Base-by-base conservation (phyloP, 2,329 filamentous ascomycete species). In the Talaromyces sp. region DNA sequence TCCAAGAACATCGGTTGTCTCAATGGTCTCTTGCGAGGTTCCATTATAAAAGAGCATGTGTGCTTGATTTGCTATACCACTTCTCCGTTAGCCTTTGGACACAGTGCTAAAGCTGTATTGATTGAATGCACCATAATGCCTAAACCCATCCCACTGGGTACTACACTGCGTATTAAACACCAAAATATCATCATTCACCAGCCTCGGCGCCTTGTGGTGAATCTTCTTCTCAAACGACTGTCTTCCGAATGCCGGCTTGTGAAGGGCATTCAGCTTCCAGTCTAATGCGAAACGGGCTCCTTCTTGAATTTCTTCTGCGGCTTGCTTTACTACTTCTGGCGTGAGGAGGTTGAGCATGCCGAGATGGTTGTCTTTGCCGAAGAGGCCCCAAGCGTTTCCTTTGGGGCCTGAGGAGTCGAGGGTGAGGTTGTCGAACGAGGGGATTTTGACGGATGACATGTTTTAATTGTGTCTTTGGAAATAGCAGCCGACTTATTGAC, bases 291-390 rank as follows among this genome's bases (percentile, higher is more conserved):
- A 72, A 65, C 84, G 78, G 62, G 76, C 79, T 45, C 88, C 87
- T 6, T 83, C 85, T 67, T 79, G 77, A 67, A 89, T 87, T 72
- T 85, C 81, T 34, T 78, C 78, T 66, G 85, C 82, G 1, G 84
- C 82, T 40, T 80, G 77, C 11, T 80, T 79, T 22, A 88, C 84
- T 19, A 84, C 75, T 63, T 82, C 78, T 61, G 86, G 79, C 0
- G 85, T 88, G 15, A 89, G 79, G 31, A 86, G 81, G 72, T 89
- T 89, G 22, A 89, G 73, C 27, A 84, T 85, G 10, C 87, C 88
- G 1, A 89, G 78, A 74, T 87, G 78, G 72, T 88, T 87, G 62
- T 82, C 72, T 58, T 80, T 75, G 58, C 86, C 86, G 72, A 86
- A 88, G 4, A 86, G 78, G 5, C 78, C 79, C 81, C 81, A 83